Base-by-base conservation (phyloP, 1,139 yeast genomes). In the Dujonia santamariae region DNA sequence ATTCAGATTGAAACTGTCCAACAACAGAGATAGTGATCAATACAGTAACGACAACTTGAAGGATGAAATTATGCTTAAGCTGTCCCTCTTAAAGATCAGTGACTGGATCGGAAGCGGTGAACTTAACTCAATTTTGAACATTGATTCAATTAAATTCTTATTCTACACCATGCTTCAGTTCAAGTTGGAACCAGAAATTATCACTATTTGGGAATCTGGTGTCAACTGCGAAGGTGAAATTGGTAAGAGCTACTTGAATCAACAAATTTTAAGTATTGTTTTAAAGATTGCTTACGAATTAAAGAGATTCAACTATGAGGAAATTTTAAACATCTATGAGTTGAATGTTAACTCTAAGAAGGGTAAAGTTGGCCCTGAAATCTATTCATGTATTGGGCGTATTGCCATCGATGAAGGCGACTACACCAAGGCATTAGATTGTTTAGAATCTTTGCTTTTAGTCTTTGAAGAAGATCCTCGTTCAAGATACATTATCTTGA, bases 251-350 rank as follows among this genome's bases (percentile, higher is more conserved):
- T 68, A 55, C 47, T 63, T 56, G 56, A 67, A 67, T 48, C 85
- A 79, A 42, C 65, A 66, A 40, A 84, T 84, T 13, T 77, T 85
- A 44, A 86, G 94, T 20, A 76, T 81, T 7, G 74, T 85, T 24
- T 68, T 86, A 50, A 88, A 88, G 21, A 69, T 83, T 28, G 72
- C 87, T 43, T 80, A 71, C 44, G 78, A 76, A 40, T 67, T 74
- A 35, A 79, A 83, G 31, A 73, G 82, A 45, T 73, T 73, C 37
- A 61, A 75, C 17, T 82, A 84, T 49, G 79, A 76, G 31, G 87
- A 82, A 45, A 52, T 67, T 27, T 45, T 57, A 35, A 56, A 59
- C 35, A 56, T 69, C 33, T 67, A 51, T 42, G 67, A 65, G 30
- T 50, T 62, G 41, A 67, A 64, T 46, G 54, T 61, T 24, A 46